These are phyloP conservation scores for Hyphopichia burtonii DNA, from an alignment of 1,139 yeast genomes.

Conservation along the genomic window DNA sequence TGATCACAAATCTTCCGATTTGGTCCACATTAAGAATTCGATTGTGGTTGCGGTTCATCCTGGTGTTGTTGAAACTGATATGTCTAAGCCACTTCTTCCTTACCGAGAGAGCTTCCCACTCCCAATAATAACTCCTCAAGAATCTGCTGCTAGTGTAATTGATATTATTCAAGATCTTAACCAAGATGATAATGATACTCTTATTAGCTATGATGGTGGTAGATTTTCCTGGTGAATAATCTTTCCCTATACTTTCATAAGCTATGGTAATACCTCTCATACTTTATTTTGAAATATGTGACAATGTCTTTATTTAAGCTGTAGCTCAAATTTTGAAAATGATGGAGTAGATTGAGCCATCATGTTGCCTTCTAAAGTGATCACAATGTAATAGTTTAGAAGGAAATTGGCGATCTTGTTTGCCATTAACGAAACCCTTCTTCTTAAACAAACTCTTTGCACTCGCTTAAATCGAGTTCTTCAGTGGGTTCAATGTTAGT, in stretches of 20 bases:
- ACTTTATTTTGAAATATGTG: too few species aligned
- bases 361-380: too few species aligned
- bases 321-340: too few species aligned
- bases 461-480: too few species aligned
- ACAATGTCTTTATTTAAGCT: too few species aligned
- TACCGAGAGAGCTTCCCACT: slow-evolving; percentile 23
- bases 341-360: too few species aligned
- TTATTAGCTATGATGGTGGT: slow-evolving; percentile 9
- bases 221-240: slow-evolving; percentile 9
- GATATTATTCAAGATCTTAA: slow-evolving; percentile 5
- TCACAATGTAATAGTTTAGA: too few species aligned
- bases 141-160: slow-evolving; percentile 5
- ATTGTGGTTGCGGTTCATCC: slow-evolving; percentile 24
- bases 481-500: too few species aligned
- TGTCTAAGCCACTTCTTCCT: slow-evolving; percentile 13
- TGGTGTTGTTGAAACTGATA: slow-evolving; percentile 27
- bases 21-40: slow-evolving; percentile 13
- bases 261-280: too few species aligned
- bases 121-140: slow-evolving; percentile 11
- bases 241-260: background rate
- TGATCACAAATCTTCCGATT: background rate
- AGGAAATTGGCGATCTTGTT: too few species aligned
- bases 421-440: too few species aligned
- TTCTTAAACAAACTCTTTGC: too few species aligned
- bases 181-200: slow-evolving; percentile 8